Base-by-base conservation (phyloP, 2,329 filamentous ascomycete species). In the Cytospora mali region DNA sequence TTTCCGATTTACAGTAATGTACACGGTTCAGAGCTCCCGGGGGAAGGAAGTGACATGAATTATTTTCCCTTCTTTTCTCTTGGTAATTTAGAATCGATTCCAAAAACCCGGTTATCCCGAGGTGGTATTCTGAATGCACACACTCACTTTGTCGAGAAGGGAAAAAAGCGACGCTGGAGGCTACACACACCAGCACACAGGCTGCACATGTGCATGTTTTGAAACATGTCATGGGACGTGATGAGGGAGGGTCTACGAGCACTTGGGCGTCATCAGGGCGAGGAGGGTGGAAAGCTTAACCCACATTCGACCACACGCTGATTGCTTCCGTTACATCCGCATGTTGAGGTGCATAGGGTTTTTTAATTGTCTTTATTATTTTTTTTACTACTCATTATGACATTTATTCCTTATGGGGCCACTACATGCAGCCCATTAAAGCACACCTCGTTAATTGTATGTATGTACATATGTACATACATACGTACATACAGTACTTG, bases 151-250 rank as follows among this genome's bases (percentile, higher is more conserved):
- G n/a, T n/a, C n/a, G n/a, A 56, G 14, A 23, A 39, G 35, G 6
- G 25, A 23, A 27, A 2, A 18, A 31, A n/a, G 42, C 42, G 42
- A 28, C 21, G 14, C 48, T 29, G 55, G 42, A 29, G 27, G 55
- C 55, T 31, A 31, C 13, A 16, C 23, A 25, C 28, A n/a, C n/a
- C n/a, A n/a, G 25, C 39, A 46, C 42, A n/a, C n/a, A 46, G 21
- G 7, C n/a, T 46, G 42, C 42, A 46, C 42, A 46, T 46, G 42
- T n/a, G n/a, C 42, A 46, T 46, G 9, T 46, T 46, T 46, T 49
- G 27, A 33, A 31, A 57, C 18, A 33, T 27, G 42, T 57, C 55
- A 57, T 57, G 55, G 9, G 55, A 49, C 42, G n/a, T 25, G 23
- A 28, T n/a, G n/a, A 57, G n/a, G 39, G 48, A 21, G 39, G 25